phyloP scores from a whole-genome alignment of 1,139 yeast species.

The Magnusiomyces sp. region DNA sequence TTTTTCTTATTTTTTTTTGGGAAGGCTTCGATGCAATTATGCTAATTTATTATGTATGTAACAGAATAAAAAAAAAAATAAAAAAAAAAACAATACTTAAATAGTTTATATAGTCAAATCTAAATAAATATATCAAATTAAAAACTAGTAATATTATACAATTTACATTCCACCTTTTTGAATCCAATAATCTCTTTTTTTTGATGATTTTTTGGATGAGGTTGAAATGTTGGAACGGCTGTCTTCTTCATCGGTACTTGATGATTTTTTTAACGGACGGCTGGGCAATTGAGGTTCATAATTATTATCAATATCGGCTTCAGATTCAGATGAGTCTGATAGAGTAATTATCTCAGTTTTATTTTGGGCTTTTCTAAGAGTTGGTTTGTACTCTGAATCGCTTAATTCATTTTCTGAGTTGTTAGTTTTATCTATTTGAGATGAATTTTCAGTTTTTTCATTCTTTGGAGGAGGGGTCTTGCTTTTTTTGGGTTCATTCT shows the following conservation, averaged over 20 bases:
- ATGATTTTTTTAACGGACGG: not conserved
- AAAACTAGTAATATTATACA: not conserved
- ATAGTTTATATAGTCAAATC: too few species aligned
- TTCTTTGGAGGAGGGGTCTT: not conserved
- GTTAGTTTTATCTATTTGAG: not conserved
- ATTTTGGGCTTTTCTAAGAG: too few species aligned
- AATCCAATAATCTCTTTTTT: constrained; percentile 7
- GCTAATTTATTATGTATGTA: not conserved
- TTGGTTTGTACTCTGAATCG: too few species aligned
- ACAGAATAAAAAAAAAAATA: too few species aligned
- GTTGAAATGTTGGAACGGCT: not conserved
- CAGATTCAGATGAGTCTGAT: not conserved
- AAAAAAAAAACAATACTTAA: too few species aligned
- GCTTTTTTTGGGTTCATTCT: not conserved
- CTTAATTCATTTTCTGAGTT: too few species aligned
- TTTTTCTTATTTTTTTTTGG: too few species aligned
- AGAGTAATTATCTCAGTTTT: not conserved
- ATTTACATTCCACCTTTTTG: constrained; percentile 4
- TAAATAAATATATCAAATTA: too few species aligned
- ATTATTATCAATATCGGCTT: not conserved
- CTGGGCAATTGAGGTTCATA: constrained; percentile 1
- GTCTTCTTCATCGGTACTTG: not conserved
- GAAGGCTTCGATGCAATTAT: too few species aligned
- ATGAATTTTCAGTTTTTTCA: not conserved
- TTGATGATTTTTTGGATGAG: not conserved